A percentile compares a stretch with the other conserved stretches of the same genome.
phyloP scores from a whole-genome alignment of 192 early-diverging fungal species.

The Dissophora globulifera region DNA sequence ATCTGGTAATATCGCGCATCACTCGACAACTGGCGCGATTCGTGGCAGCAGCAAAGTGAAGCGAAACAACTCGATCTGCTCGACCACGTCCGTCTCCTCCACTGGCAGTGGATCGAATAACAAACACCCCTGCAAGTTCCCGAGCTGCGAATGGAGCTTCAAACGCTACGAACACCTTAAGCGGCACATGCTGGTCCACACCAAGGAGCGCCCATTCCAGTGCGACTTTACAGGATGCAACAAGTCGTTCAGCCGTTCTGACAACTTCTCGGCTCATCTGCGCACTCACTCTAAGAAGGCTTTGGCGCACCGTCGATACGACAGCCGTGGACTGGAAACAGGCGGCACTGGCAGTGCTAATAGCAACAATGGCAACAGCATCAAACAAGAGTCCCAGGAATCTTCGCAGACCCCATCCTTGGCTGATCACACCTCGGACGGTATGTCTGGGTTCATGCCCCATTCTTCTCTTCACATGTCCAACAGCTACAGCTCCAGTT shows the following conservation, averaged over 20 bases:
- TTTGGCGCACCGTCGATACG: slow-evolving; percentile 47
- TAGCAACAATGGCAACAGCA: neutral
- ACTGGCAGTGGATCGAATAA: slow-evolving; percentile 53
- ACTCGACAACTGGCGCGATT: slow-evolving; percentile 32
- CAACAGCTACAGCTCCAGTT: slow-evolving; percentile 24
- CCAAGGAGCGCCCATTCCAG: slow-evolving; percentile 76
- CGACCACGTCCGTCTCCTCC: slow-evolving; percentile 52
- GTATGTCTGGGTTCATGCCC: slow-evolving; percentile 38
- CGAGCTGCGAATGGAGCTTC: slow-evolving; percentile 71
- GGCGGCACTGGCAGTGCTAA: too few species aligned
- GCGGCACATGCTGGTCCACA: slow-evolving; percentile 82
- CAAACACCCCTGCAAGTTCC: slow-evolving; percentile 59
- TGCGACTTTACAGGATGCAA: slow-evolving; percentile 78
- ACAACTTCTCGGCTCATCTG: slow-evolving; percentile 80
- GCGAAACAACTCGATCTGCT: slow-evolving; percentile 58
- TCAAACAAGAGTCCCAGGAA: slow-evolving; percentile 46
- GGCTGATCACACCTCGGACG: neutral
- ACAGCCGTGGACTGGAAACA: slow-evolving; percentile 16
- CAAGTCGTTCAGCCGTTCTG: slow-evolving; percentile 82
- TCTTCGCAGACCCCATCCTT: slow-evolving; percentile 3
- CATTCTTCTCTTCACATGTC: slow-evolving; percentile 38
- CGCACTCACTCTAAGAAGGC: slow-evolving; percentile 79
- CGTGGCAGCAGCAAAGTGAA: slow-evolving; percentile 45
- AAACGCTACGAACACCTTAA: slow-evolving; percentile 86
- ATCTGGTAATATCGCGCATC: slow-evolving; percentile 4